Percentiles rank a stretch among this genome's conserved stretches.
Evolutionary conservation across 441 rosid species (phyloP).

Genomic region (Jatropha multifida): DNA sequence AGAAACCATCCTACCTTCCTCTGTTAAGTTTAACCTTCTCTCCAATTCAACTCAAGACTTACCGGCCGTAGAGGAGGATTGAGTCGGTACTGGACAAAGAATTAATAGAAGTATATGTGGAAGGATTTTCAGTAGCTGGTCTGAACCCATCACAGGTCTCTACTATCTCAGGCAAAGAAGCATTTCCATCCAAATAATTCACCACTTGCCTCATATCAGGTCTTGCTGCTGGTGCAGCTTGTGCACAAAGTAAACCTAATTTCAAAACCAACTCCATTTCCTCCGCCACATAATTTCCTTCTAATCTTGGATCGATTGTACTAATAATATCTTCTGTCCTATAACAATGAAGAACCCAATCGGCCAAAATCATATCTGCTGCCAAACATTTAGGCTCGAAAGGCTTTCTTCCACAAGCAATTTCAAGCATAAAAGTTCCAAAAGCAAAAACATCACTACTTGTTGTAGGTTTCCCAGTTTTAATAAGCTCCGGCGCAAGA

Average conservation of each 20-base stretch:
- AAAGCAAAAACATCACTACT: constrained; percentile 58
- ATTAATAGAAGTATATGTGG: no score
- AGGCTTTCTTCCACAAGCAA: constrained; percentile 42
- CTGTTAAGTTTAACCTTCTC: no score
- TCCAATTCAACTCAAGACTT: no score
- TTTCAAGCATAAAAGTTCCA: constrained; percentile 49
- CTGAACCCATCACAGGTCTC: no score
- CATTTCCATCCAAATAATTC: constrained; percentile 46
- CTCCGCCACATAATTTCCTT: constrained; percentile 34
- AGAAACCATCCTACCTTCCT: no score
- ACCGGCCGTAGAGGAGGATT: no score
- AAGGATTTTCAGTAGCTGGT: no score
- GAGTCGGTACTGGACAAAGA: no score
- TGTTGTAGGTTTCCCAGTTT: constrained; percentile 52
- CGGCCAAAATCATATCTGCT: constrained; percentile 36
- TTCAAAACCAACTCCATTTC: constrained; percentile 62
- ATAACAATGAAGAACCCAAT: constrained; percentile 50
- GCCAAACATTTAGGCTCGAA: constrained; percentile 46
- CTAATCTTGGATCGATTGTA: constrained; percentile 47
- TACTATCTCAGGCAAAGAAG: not conserved
- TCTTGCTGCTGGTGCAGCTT: constrained; percentile 35
- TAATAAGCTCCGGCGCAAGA: constrained; percentile 52
- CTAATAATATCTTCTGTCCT: constrained; percentile 36
- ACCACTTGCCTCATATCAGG: constrained; percentile 50
- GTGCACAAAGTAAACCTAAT: constrained; percentile 52